These are phyloP conservation scores for Potentilla sterilis DNA, from an alignment of 306 rosid genomes.

Conservation along the genomic window DNA sequence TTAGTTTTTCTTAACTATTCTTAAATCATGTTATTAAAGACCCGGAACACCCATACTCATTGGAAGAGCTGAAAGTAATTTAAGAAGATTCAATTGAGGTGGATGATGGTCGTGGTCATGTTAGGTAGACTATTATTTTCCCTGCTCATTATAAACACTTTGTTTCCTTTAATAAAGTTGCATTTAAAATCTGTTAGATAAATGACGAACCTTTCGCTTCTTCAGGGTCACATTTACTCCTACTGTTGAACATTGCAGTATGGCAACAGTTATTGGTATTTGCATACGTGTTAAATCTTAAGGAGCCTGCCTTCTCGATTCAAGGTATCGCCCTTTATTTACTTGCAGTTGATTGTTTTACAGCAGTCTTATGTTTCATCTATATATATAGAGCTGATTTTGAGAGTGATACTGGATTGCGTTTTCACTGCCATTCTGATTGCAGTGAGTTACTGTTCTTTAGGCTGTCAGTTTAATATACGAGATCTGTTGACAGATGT, in stretches of 20 bases:
- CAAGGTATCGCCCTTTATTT: constrained; percentile 49
- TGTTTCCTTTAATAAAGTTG: background rate
- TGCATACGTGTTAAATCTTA: constrained; percentile 80
- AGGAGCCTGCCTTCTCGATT: constrained; percentile 83
- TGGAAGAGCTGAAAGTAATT: constrained; percentile 95
- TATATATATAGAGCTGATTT: background rate
- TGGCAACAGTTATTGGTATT: constrained; percentile 93
- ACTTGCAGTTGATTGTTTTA: background rate
- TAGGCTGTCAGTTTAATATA: background rate
- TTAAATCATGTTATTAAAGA: constrained; percentile 84
- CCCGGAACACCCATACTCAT: constrained; percentile 85
- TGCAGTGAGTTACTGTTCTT: background rate
- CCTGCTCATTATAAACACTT: background rate
- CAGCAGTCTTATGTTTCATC: background rate
- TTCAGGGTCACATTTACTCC: constrained; percentile 92
- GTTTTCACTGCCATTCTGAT: background rate
- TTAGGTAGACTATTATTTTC: constrained; percentile 46
- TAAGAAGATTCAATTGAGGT: constrained; percentile 86
- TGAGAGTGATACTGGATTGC: background rate
- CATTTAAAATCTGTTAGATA: constrained; percentile 1
- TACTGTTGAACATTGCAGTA: constrained; percentile 91
- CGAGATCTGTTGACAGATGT: background rate
- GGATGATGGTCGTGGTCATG: constrained; percentile 63
- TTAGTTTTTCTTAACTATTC: constrained; percentile 52
- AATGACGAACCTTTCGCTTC: constrained; percentile 22